Conservation (phyloP, 2,329 filamentous ascomycete species). For the Pyrenochaeta sp. region DNA sequence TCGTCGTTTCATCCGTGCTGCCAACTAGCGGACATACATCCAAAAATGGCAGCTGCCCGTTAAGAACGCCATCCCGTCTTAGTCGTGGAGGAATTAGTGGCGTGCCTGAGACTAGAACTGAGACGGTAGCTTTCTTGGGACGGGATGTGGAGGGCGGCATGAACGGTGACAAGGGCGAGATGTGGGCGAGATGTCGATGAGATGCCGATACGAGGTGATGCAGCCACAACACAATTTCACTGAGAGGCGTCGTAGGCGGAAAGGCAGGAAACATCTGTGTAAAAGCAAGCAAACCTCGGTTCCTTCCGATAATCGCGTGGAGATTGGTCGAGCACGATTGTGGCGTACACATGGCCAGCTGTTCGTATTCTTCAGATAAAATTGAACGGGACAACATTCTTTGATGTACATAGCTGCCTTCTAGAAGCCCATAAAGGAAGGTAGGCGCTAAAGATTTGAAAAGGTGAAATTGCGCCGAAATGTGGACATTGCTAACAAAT, state of each 20-base stretch:
- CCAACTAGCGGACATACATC: background rate
- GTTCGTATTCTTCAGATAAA: conserved; percentile 7
- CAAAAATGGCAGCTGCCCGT: conserved; percentile 1
- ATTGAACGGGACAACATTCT: background rate
- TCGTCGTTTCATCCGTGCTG: background rate
- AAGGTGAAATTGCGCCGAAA: background rate
- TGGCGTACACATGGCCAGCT: conserved; percentile 10
- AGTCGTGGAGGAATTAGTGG: background rate
- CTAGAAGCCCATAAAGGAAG: background rate
- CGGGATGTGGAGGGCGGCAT: background rate
- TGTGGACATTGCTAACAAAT: background rate
- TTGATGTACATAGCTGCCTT: background rate
- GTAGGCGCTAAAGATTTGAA: background rate
- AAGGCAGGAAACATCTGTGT: background rate
- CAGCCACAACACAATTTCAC: background rate
- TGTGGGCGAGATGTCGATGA: background rate
- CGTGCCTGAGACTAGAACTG: background rate
- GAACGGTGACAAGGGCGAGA: background rate
- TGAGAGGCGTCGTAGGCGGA: background rate
- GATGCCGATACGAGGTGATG: conserved; percentile 1
- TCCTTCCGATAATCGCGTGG: conserved; percentile 1
- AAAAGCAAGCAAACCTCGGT: background rate
- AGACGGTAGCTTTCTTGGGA: background rate
- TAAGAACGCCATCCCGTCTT: background rate
- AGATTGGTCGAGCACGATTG: background rate